Evolutionary conservation across 1,139 yeast genomes (phyloP).

Genomic region (Pneumocystis carinii): DNA sequence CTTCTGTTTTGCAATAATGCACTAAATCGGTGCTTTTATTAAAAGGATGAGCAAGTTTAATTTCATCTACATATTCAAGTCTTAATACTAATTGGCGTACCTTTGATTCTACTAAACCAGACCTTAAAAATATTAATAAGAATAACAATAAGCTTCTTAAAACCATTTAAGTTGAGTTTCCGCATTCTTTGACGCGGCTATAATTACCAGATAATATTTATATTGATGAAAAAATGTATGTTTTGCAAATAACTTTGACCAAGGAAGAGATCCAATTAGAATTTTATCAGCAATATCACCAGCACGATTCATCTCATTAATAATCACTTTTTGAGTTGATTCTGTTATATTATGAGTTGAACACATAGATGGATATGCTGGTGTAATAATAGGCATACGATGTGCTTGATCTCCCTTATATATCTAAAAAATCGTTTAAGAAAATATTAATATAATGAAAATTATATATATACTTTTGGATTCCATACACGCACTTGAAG

Average conservation of each 20-base stretch:
- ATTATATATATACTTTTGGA: conserved; percentile 36
- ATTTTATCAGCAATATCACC: conserved; percentile 57
- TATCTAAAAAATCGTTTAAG: conserved; percentile 19
- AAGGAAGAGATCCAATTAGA: conserved; percentile 42
- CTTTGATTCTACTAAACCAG: conserved; percentile 62
- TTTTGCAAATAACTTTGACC: conserved; percentile 63
- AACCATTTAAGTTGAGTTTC: conserved; percentile 83
- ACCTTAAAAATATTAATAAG: conserved; percentile 29
- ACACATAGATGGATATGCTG: conserved; percentile 98
- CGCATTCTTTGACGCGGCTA: conserved; percentile 58
- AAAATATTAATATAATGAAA: not conserved
- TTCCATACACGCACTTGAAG: conserved; percentile 94
- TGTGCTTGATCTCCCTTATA: conserved; percentile 81
- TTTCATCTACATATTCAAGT: conserved; percentile 53
- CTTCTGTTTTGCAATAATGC: conserved; percentile 39
- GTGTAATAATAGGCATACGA: conserved; percentile 97
- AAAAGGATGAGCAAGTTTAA: conserved; percentile 78
- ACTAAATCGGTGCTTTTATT: conserved; percentile 56
- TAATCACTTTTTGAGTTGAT: conserved; percentile 69
- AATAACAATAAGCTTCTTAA: not conserved
- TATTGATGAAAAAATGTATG: conserved; percentile 72
- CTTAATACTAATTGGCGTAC: conserved; percentile 67
- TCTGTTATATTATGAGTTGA: conserved; percentile 90
- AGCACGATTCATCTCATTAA: conserved; percentile 65
- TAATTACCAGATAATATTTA: conserved; percentile 71